These are phyloP conservation scores for Amaranthus palmeri DNA, from an alignment of 148 eudicot species.

Conservation along the genomic window DNA sequence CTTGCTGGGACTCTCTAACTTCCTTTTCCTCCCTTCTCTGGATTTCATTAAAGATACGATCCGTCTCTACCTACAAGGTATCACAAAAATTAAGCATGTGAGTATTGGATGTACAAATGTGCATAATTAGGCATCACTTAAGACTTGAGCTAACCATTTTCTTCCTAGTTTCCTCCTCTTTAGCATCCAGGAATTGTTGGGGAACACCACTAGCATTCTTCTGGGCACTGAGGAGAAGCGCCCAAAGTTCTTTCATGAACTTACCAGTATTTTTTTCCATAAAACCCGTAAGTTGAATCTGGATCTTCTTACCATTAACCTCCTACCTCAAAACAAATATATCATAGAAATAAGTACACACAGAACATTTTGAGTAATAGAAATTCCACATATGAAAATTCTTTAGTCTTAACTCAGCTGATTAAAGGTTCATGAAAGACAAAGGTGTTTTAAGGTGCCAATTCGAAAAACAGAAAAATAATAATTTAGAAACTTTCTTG, in stretches of 20 bases:
- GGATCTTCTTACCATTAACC: conserved; percentile 84
- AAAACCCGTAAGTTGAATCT: conserved; percentile 87
- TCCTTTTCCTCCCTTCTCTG: conserved; percentile 79
- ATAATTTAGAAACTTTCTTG: neutral
- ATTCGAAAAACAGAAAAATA: neutral
- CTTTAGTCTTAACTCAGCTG: neutral
- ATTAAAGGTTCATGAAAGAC: neutral
- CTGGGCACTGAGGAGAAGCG: conserved; percentile 91
- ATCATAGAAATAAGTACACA: neutral
- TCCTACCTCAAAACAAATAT: conserved; percentile 38
- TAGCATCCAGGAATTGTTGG: conserved; percentile 93
- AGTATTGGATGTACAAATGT: neutral
- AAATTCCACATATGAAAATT: neutral
- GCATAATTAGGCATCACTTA: neutral
- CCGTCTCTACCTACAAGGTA: conserved; percentile 63
- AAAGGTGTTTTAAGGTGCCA: neutral
- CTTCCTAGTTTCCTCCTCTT: conserved; percentile 90
- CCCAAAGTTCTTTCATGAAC: conserved; percentile 99
- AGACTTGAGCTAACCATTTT: conserved; percentile 51
- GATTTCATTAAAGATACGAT: conserved; percentile 68
- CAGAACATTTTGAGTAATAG: neutral
- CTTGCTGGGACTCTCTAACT: conserved; percentile 46
- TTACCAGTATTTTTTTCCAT: conserved; percentile 98
- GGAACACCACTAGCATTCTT: conserved; percentile 93
- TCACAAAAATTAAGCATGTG: neutral